phyloP scores from a whole-genome alignment of 176 grass and related monocot genomes.

The Ensete glaucum region DNA sequence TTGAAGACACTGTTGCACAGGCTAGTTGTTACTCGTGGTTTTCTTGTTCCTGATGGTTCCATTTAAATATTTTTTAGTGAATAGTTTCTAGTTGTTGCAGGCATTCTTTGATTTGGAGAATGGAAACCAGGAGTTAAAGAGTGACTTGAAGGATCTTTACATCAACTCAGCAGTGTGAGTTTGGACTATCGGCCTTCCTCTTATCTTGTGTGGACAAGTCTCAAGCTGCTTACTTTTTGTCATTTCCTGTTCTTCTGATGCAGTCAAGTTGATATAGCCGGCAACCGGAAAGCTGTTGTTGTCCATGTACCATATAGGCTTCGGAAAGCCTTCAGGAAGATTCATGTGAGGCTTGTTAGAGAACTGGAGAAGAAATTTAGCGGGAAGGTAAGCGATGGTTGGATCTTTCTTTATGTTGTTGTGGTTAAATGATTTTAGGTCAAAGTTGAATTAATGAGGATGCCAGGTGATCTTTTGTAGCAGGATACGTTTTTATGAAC shows the following conservation, averaged over 20 bases:
- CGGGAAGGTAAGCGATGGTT: neutral
- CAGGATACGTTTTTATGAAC: too few species aligned
- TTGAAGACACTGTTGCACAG: constrained; percentile 18
- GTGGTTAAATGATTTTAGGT: neutral
- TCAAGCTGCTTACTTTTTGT: neutral
- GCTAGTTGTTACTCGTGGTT: neutral
- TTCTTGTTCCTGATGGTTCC: neutral
- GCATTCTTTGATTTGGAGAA: constrained; percentile 1
- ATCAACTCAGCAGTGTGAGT: neutral
- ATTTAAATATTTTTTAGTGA: neutral
- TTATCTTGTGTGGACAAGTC: neutral
- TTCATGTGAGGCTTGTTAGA: constrained; percentile 8
- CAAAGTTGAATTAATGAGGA: too few species aligned
- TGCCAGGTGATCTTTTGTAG: too few species aligned
- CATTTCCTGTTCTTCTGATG: neutral
- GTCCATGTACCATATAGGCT: neutral
- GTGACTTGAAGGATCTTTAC: constrained; percentile 8
- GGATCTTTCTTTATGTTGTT: neutral
- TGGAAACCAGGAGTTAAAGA: neutral
- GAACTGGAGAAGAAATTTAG: constrained; percentile 19
- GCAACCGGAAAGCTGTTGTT: constrained; percentile 12
- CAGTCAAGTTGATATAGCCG: neutral
- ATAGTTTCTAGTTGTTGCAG: neutral
- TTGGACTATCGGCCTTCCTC: neutral
- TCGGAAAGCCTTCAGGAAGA: constrained; percentile 1